Conservation (phyloP, 2,329 filamentous ascomycete species). For the Thermothelomyces thermophilus region DNA sequence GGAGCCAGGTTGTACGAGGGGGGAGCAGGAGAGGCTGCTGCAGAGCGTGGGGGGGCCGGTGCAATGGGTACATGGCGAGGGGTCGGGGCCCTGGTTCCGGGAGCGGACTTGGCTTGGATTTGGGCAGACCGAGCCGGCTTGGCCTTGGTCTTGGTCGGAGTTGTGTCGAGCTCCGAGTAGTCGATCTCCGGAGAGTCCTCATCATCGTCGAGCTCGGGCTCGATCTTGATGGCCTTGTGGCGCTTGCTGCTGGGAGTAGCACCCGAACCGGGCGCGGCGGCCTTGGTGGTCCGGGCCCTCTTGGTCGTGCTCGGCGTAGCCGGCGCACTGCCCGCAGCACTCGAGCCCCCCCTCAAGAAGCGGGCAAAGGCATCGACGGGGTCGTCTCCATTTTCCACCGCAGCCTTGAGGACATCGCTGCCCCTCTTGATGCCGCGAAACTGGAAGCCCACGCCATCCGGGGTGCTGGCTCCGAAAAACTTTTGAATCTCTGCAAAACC, state of each 20-base stretch:
- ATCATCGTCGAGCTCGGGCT: conserved; percentile 16
- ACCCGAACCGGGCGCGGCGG: neutral
- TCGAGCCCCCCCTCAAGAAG: conserved; percentile 23
- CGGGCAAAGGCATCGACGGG: conserved; percentile 36
- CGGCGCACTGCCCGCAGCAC: conserved; percentile 27
- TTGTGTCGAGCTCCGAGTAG: conserved; percentile 28
- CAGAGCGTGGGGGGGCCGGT: neutral
- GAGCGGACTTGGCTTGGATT: neutral
- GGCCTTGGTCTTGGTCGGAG: conserved; percentile 16
- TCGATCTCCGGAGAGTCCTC: conserved; percentile 25
- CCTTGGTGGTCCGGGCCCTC: conserved; percentile 9
- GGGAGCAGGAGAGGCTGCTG: neutral
- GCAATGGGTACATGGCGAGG: neutral
- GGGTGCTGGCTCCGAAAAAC: conserved; percentile 53
- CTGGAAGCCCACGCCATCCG: conserved; percentile 53
- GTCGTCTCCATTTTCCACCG: conserved; percentile 39
- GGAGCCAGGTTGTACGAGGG: conserved; percentile 1
- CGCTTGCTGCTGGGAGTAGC: conserved; percentile 16
- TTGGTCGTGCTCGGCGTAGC: conserved; percentile 14
- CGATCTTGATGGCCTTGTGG: conserved; percentile 10
- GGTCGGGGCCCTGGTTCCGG: neutral
- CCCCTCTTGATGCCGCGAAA: conserved; percentile 51
- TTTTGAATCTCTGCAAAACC: conserved; percentile 46
- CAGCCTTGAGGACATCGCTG: conserved; percentile 41
- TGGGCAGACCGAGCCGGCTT: neutral